A percentile compares a stretch with the other conserved stretches of the same genome.
Evolutionary conservation across 495 filamentous ascomycete species (phyloP).

Genomic region (Aspergillus conjunctus): DNA sequence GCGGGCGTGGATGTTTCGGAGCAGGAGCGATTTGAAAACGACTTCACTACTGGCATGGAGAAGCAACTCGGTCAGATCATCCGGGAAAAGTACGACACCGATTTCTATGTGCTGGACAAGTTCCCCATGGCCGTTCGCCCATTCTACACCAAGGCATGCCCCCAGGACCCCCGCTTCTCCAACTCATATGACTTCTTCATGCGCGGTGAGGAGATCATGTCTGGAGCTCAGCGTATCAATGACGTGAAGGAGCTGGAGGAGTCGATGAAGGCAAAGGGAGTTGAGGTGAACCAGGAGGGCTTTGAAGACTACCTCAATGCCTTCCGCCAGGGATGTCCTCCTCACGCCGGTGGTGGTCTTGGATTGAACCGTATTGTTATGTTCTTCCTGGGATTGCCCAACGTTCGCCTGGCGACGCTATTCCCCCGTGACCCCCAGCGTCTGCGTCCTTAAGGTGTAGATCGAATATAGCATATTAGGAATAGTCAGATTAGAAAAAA

Average conservation of each 20-base stretch:
- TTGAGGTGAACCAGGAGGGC: constrained; percentile 72
- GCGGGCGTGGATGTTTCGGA: constrained; percentile 74
- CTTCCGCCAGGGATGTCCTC: constrained; percentile 75
- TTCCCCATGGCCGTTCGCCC: constrained; percentile 84
- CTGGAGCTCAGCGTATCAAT: constrained; percentile 85
- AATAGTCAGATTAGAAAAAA: constrained; percentile 17
- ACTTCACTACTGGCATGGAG: constrained; percentile 73
- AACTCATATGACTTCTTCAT: constrained; percentile 95
- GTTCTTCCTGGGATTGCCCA: constrained; percentile 81
- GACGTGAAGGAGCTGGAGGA: constrained; percentile 67
- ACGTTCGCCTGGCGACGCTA: constrained; percentile 73
- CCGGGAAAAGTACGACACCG: constrained; percentile 79
- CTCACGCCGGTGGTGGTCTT: constrained; percentile 85
- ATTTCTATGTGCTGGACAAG: constrained; percentile 92
- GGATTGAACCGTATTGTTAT: constrained; percentile 88
- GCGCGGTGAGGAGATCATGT: constrained; percentile 88
- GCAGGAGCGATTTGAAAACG: constrained; percentile 76
- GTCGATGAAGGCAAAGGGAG: constrained; percentile 68
- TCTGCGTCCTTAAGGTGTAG: constrained; percentile 59
- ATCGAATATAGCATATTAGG: constrained; percentile 5
- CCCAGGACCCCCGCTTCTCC: constrained; percentile 64
- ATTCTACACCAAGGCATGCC: constrained; percentile 86
- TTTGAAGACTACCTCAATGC: constrained; percentile 83
- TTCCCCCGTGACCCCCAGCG: constrained; percentile 88
- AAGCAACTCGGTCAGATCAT: constrained; percentile 87